Conservation (phyloP, 306 rosid species). For the Castanopsis chinensis region DNA sequence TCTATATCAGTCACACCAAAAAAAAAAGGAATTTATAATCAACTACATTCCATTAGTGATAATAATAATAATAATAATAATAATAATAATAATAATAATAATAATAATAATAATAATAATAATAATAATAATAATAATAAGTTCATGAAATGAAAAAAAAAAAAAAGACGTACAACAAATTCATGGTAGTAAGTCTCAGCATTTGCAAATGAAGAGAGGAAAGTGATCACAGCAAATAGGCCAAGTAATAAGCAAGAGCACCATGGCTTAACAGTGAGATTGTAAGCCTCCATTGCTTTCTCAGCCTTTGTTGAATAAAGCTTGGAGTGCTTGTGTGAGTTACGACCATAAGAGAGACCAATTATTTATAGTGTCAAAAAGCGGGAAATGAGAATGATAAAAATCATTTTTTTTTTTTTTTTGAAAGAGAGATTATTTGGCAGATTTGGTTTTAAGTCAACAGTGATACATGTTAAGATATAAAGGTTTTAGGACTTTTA, state of each 20-base stretch:
- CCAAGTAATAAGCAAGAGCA: slow-evolving; percentile 38
- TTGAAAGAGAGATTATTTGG: neutral
- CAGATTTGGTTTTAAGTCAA: slow-evolving; percentile 47
- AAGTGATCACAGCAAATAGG: slow-evolving; percentile 36
- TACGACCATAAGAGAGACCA: slow-evolving; percentile 4
- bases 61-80: neutral
- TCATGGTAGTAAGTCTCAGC: slow-evolving; percentile 66
- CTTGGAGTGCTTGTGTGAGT: slow-evolving; percentile 22
- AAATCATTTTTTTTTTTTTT: neutral
- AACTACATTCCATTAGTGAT: neutral
- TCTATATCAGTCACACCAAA: slow-evolving; percentile 31
- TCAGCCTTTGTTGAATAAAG: slow-evolving; percentile 23
- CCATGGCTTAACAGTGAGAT: slow-evolving; percentile 22
- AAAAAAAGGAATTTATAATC: neutral
- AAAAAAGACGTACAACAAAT: slow-evolving; percentile 59
- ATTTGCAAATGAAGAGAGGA: slow-evolving; percentile 37
- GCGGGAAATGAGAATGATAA: slow-evolving; percentile 2
- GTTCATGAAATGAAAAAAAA: slow-evolving; percentile 3
- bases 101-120: neutral
- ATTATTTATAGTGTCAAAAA: slow-evolving; percentile 46
- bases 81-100: neutral
- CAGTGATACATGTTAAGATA: slow-evolving; percentile 9
- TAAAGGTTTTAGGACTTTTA: slow-evolving; percentile 13
- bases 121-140: neutral
- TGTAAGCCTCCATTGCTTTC: slow-evolving; percentile 49